These are phyloP conservation scores for Aspergillus pseudoterreus DNA, from an alignment of 2,329 filamentous ascomycete species.

Conservation along the genomic window DNA sequence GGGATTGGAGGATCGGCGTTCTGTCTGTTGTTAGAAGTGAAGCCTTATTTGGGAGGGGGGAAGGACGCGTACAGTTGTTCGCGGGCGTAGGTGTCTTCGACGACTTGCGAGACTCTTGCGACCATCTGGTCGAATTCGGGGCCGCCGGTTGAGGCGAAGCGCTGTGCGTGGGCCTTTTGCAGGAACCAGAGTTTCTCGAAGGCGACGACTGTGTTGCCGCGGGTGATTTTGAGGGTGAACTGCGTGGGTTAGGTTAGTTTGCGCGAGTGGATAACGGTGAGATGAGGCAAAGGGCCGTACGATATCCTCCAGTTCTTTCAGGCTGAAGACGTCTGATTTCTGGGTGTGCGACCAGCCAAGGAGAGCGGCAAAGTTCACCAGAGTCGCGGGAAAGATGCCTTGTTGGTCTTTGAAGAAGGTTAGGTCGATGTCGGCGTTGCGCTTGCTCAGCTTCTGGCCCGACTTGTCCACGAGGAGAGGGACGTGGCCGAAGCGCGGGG, in stretches of 20 bases:
- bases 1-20: constrained; percentile 25
- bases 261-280: neutral
- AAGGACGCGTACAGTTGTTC: constrained; percentile 27
- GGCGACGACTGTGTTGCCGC: constrained; percentile 80
- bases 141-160: constrained; percentile 45
- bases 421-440: constrained; percentile 66
- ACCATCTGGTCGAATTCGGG: constrained; percentile 40
- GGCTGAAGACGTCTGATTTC: constrained; percentile 65
- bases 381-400: constrained; percentile 59
- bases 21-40: constrained; percentile 16
- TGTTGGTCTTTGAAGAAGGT: constrained; percentile 52
- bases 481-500: constrained; percentile 75
- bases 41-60: constrained; percentile 1
- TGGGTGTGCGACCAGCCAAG: constrained; percentile 74
- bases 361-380: constrained; percentile 80
- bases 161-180: constrained; percentile 65
- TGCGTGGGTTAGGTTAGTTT: constrained; percentile 28
- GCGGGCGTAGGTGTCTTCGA: constrained; percentile 18
- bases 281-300: constrained; percentile 43
- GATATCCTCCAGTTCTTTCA: constrained; percentile 67
- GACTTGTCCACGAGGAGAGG: constrained; percentile 67
- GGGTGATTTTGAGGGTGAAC: constrained; percentile 85
- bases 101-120: constrained; percentile 26
- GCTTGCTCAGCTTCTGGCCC: constrained; percentile 82
- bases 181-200: constrained; percentile 76